phyloP scores from a whole-genome alignment of 352 stramenopile genomes.

The Pythium scleroteichum region DNA sequence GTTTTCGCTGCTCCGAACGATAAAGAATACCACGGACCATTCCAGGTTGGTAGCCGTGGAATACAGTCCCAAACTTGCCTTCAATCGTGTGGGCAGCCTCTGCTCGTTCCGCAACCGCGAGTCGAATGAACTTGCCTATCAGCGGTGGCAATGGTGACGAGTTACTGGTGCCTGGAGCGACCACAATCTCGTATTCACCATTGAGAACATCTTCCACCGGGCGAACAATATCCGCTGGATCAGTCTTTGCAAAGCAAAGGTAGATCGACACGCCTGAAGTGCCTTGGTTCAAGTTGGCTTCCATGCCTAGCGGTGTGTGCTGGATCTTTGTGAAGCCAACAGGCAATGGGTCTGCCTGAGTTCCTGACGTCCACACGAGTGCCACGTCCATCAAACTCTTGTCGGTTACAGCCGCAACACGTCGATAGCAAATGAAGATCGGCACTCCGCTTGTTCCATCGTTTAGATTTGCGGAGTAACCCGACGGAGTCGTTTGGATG shows the following conservation, averaged over 20 bases:
- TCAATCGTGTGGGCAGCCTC: conserved; percentile 49
- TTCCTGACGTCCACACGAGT: conserved; percentile 77
- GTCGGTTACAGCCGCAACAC: conserved; percentile 27
- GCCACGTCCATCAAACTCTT: conserved; percentile 76
- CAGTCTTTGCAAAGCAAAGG: conserved; percentile 68
- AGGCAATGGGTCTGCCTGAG: conserved; percentile 58
- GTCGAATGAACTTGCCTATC: conserved; percentile 57
- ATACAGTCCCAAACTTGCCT: conserved; percentile 73
- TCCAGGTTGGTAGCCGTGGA: conserved; percentile 62
- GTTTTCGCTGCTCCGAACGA: conserved; percentile 26
- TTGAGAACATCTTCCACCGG: conserved; percentile 71
- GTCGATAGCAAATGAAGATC: conserved; percentile 85
- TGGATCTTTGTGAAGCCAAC: conserved; percentile 81
- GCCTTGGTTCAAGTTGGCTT: conserved; percentile 84
- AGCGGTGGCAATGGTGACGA: conserved; percentile 14
- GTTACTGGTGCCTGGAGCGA: conserved; percentile 4
- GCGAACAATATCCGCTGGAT: conserved; percentile 47
- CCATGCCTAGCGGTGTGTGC: conserved; percentile 85
- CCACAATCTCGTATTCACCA: conserved; percentile 75
- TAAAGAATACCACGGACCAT: conserved; percentile 63
- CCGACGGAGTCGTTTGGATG: conserved; percentile 65
- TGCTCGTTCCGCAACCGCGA: conserved; percentile 62
- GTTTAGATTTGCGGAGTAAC: conserved; percentile 82
- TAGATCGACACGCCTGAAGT: conserved; percentile 75
- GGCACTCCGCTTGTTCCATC: conserved; percentile 70